These are phyloP conservation scores for Exidia glandulosa DNA, from an alignment of 768 basidiomycete species.

Conservation along the genomic window DNA sequence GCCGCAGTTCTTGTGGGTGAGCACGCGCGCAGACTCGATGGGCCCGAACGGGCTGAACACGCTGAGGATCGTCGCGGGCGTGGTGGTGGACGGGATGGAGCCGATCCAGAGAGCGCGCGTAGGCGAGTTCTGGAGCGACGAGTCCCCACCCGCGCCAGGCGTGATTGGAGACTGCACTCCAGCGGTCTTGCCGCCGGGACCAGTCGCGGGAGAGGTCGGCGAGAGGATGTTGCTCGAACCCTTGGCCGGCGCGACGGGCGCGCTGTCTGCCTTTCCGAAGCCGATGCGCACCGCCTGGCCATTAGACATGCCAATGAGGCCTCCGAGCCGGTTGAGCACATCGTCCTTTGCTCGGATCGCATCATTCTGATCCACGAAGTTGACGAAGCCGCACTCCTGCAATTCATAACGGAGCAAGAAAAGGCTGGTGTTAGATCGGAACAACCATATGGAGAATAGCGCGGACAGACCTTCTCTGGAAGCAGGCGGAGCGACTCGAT, in stretches of 20 bases:
- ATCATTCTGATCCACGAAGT: constrained; percentile 91
- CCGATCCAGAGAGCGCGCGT: constrained; percentile 97
- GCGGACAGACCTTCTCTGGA: constrained; percentile 75
- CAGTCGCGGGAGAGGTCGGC: constrained; percentile 41
- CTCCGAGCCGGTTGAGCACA: constrained; percentile 88
- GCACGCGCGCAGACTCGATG: constrained; percentile 90
- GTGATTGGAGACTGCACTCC: constrained; percentile 24
- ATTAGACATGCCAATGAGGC: constrained; percentile 88
- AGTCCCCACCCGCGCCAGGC: constrained; percentile 50
- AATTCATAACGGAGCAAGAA: background rate
- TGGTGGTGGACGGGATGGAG: constrained; percentile 90
- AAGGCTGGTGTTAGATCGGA: background rate
- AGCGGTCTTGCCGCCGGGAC: constrained; percentile 24
- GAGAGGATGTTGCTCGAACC: constrained; percentile 53
- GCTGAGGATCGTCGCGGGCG: constrained; percentile 86
- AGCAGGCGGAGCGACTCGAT: constrained; percentile 91
- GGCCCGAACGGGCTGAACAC: constrained; percentile 97
- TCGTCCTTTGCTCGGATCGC: constrained; percentile 98
- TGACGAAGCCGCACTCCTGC: constrained; percentile 98
- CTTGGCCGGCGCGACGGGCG: constrained; percentile 81
- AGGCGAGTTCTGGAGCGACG: constrained; percentile 81
- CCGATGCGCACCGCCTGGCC: constrained; percentile 96
- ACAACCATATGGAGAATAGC: background rate
- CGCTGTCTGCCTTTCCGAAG: constrained; percentile 96
- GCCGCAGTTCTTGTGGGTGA: constrained; percentile 96